Evolutionary conservation across 768 basidiomycete species (phyloP).

Genomic region (Coprinopsis marcescibilis): DNA sequence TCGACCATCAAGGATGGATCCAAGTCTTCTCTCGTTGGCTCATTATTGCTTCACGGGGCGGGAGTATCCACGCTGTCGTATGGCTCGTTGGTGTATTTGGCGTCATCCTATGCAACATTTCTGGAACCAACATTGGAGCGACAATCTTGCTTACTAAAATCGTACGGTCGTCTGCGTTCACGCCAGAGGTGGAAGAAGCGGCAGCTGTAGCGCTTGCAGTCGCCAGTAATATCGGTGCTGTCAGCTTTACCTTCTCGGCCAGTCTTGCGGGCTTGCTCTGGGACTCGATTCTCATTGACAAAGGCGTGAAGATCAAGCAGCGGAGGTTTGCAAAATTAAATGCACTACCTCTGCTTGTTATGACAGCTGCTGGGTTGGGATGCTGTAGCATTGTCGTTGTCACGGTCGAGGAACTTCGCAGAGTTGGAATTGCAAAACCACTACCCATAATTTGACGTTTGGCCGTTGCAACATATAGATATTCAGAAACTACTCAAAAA

Average conservation of each 20-base stretch:
- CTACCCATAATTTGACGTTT: too few relatives aligned
- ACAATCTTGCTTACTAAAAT: conserved; percentile 86
- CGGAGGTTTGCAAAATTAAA: conserved; percentile 65
- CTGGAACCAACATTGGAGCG: conserved; percentile 88
- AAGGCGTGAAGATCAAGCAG: conserved; percentile 53
- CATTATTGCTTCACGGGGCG: conserved; percentile 34
- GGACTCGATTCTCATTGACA: conserved; percentile 66
- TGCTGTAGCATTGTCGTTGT: too few relatives aligned
- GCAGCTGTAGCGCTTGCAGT: conserved; percentile 67
- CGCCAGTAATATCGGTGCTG: conserved; percentile 79
- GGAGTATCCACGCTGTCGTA: conserved; percentile 43
- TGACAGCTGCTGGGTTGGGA: conserved; percentile 48
- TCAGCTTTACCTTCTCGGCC: conserved; percentile 75
- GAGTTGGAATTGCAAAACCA: too few relatives aligned
- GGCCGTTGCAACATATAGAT: too few relatives aligned
- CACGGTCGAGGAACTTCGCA: too few relatives aligned
- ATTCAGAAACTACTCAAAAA: too few relatives aligned
- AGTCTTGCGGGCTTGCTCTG: conserved; percentile 81
- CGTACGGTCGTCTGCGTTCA: conserved; percentile 45
- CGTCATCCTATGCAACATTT: conserved; percentile 73
- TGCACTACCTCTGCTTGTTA: conserved; percentile 47
- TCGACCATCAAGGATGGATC: conserved; percentile 84
- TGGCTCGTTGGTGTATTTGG: conserved; percentile 69
- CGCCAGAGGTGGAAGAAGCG: conserved; percentile 29
- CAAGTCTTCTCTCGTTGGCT: conserved; percentile 73